Evolutionary conservation across 176 grass and related monocot species (phyloP), one percentile per base, ranked within the genome.

Genomic region (Oryza coarctata): DNA sequence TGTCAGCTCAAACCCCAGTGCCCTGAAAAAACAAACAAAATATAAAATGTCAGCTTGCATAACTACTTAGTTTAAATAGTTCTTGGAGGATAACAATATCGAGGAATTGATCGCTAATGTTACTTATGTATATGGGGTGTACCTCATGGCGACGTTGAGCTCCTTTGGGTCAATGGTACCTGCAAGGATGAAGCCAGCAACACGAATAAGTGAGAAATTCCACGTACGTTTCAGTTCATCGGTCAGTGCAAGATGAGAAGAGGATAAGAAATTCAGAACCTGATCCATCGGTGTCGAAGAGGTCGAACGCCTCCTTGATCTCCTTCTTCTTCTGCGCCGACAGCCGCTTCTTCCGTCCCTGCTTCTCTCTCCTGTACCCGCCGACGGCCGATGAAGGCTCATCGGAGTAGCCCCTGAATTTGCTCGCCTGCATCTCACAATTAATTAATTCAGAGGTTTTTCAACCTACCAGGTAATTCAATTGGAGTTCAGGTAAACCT

Each of bases 1-100:
- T 62, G 85, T 94, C 86, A 92, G 75, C 86, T 94, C 94, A 80
- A 97, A 94, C 32, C 94, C 94, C 80, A 97, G 17, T 12, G 94
- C 92, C 62, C 94, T 97, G 90, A 7, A 83, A 32, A 77, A 9
- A 64, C 33, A 23, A 11, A 14, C 57, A 60, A 25, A 1, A 22
- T 40, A 3, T 12, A 49, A 49, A 10, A 12, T 60, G 0, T 60
- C 55, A 60, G 2, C 22, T 25, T 25, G n/a, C n/a, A n/a, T n/a
- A n/a, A n/a, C n/a, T n/a, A n/a, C n/a, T n/a, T n/a, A n/a, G n/a
- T n/a, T n/a, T n/a, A n/a, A n/a, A n/a, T n/a, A n/a, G n/a, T n/a
- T n/a, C n/a, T n/a, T n/a, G n/a, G n/a, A n/a, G n/a, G n/a, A n/a
- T n/a, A n/a, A n/a, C n/a, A n/a, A n/a, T n/a, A n/a, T n/a, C n/a